These are phyloP conservation scores for Yamagishiella unicocca DNA, from an alignment of 139 green algal genomes.

Conservation along the genomic window DNA sequence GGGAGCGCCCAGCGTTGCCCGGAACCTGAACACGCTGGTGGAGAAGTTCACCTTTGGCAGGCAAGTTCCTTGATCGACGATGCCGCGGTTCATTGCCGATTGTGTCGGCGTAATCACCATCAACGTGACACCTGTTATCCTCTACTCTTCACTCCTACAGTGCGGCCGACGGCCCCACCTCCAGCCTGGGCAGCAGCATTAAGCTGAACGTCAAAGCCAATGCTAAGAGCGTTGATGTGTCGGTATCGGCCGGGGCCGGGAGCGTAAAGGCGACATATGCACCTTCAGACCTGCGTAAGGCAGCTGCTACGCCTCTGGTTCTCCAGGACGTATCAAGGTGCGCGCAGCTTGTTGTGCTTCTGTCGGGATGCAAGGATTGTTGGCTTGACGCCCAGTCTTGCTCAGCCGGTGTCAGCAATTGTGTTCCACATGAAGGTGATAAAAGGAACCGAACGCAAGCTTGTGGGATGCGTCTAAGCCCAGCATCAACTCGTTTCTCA, in stretches of 20 bases:
- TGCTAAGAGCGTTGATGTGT: slow-evolving; percentile 60
- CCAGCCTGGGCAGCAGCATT: slow-evolving; percentile 44
- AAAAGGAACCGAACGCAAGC: too few relatives aligned
- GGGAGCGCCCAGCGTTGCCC: neutral
- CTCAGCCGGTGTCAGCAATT: too few relatives aligned
- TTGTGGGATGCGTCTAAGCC: too few relatives aligned
- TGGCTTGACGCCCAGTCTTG: too few relatives aligned
- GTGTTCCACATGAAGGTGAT: too few relatives aligned
- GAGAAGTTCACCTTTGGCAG: slow-evolving; percentile 40
- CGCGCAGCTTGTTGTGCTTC: neutral
- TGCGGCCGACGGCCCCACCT: neutral
- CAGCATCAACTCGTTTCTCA: too few relatives aligned
- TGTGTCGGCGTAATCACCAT: neutral
- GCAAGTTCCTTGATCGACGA: neutral
- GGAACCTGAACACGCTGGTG: slow-evolving; percentile 27
- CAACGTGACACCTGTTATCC: too few relatives aligned
- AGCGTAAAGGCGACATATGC: slow-evolving; percentile 47
- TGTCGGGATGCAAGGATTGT: too few relatives aligned
- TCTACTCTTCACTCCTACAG: neutral
- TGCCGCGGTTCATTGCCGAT: neutral
- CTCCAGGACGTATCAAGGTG: slow-evolving; percentile 57
- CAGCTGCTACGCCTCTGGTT: slow-evolving; percentile 42
- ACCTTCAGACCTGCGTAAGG: slow-evolving; percentile 46
- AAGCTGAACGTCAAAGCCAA: slow-evolving; percentile 52
- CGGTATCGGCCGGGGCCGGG: slow-evolving; percentile 56